Conservation (phyloP, 1,284 basidiomycete genomes). For the Thecaphora thlaspeos region DNA sequence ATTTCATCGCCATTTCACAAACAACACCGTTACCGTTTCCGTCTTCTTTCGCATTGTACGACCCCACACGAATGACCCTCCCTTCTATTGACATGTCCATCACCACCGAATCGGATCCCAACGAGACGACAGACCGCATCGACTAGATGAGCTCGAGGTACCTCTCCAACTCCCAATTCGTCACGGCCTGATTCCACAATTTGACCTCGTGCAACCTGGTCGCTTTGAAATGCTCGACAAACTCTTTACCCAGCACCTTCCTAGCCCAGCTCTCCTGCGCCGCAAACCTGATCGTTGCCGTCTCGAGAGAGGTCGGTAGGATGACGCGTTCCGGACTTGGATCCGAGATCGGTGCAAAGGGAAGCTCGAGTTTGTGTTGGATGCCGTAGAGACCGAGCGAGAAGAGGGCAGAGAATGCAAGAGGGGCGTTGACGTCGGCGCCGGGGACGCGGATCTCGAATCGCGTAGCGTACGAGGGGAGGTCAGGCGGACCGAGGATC, state of each 20-base stretch:
- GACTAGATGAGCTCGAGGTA: slow-evolving; percentile 37
- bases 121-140: too few relatives aligned
- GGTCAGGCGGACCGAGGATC: slow-evolving; percentile 84
- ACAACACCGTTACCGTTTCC: too few relatives aligned
- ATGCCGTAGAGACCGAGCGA: slow-evolving; percentile 83
- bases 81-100: too few relatives aligned
- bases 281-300: slow-evolving; percentile 79
- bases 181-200: slow-evolving; percentile 83
- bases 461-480: slow-evolving; percentile 74
- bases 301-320: slow-evolving; percentile 71
- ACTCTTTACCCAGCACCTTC: slow-evolving; percentile 79
- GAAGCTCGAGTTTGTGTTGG: slow-evolving; percentile 70
- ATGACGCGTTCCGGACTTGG: slow-evolving; percentile 35
- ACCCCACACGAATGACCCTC: too few relatives aligned
- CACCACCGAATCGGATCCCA: too few relatives aligned
- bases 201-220: slow-evolving; percentile 85
- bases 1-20: too few relatives aligned
- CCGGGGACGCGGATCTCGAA: slow-evolving; percentile 92
- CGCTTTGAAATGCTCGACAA: slow-evolving; percentile 89
- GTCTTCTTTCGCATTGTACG: too few relatives aligned
- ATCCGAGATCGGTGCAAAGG: slow-evolving; percentile 68
- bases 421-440: slow-evolving; percentile 92
- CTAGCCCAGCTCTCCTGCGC: slow-evolving; percentile 73
- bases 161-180: slow-evolving; percentile 82
- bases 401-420: slow-evolving; percentile 81